Evolutionary conservation across 352 stramenopile species (phyloP).

Genomic region (Globisporangium mamillatum): DNA sequence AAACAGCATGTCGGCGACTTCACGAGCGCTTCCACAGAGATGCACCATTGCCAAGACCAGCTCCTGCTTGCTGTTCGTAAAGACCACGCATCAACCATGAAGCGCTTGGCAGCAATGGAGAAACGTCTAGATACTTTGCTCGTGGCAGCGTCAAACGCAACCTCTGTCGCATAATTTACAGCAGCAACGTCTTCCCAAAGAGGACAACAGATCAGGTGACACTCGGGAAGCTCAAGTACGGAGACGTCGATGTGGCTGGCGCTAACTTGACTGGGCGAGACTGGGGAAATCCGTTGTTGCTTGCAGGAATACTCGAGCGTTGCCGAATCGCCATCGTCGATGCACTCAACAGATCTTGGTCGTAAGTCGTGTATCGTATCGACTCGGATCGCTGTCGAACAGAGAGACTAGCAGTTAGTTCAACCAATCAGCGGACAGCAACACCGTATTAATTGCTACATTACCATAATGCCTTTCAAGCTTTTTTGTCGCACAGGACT

Average conservation of each 20-base stretch:
- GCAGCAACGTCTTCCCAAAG: not conserved
- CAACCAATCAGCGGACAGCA: not conserved
- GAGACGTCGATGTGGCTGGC: constrained; percentile 13
- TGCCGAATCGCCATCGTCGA: constrained; percentile 55
- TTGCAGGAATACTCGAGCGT: constrained; percentile 23
- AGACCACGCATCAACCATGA: constrained; percentile 43
- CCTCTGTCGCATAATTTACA: constrained; percentile 10
- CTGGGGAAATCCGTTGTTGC: constrained; percentile 6
- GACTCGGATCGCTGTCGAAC: constrained; percentile 28
- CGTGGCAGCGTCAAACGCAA: constrained; percentile 9
- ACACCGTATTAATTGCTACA: not conserved
- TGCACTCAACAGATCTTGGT: constrained; percentile 53
- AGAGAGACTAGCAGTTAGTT: not conserved
- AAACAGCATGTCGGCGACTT: constrained; percentile 43
- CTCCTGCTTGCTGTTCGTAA: constrained; percentile 39
- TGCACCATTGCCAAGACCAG: constrained; percentile 44
- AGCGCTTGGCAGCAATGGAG: constrained; percentile 38
- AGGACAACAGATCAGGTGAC: constrained; percentile 20
- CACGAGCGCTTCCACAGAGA: constrained; percentile 34
- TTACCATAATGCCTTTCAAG: constrained; percentile 47
- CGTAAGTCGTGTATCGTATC: constrained; percentile 36
- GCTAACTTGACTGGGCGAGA: constrained; percentile 11
- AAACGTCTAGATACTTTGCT: constrained; percentile 38
- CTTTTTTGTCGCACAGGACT: constrained; percentile 18
- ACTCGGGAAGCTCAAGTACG: constrained; percentile 42